Conservation (phyloP, 2,329 filamentous ascomycete genomes). For the Magnaporthiopsis incrustans region DNA sequence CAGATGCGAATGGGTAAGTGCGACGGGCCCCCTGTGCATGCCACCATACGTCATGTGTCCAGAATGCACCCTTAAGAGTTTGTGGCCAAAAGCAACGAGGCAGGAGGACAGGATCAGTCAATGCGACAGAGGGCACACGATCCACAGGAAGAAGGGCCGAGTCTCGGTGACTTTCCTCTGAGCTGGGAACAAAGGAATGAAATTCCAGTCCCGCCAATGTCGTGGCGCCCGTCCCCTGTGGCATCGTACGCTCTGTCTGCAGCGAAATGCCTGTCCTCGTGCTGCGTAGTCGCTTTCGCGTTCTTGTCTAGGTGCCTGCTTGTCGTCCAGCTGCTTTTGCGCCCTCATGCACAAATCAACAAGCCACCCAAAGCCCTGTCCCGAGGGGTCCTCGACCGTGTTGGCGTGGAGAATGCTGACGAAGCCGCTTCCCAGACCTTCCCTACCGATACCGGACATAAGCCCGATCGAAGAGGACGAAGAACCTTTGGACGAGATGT, state of each 20-base stretch:
- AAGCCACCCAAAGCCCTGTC: too few relatives aligned
- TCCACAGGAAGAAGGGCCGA: not conserved
- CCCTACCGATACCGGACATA: slow-evolving; percentile 5
- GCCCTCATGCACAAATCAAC: too few relatives aligned
- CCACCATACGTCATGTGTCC: not conserved
- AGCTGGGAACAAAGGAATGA: not conserved
- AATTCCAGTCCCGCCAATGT: too few relatives aligned
- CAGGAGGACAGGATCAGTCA: not conserved
- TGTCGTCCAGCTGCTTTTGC: too few relatives aligned
- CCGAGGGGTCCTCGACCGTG: too few relatives aligned
- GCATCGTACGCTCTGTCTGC: not conserved
- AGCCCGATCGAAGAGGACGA: slow-evolving; percentile 39
- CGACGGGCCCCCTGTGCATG: not conserved
- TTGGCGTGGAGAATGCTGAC: not conserved
- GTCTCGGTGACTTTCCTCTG: not conserved
- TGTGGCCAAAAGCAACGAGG: not conserved
- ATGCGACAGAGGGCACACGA: not conserved
- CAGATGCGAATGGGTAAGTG: slow-evolving; percentile 33
- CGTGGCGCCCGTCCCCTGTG: not conserved
- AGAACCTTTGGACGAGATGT: slow-evolving; percentile 20
- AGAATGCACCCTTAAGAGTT: not conserved
- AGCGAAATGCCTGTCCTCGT: not conserved
- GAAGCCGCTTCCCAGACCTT: not conserved
- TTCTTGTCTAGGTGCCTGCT: too few relatives aligned
- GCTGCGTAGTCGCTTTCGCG: not conserved